These are phyloP conservation scores for Catunica adiposa DNA, from an alignment of 2,329 filamentous ascomycete genomes.

Conservation along the genomic window DNA sequence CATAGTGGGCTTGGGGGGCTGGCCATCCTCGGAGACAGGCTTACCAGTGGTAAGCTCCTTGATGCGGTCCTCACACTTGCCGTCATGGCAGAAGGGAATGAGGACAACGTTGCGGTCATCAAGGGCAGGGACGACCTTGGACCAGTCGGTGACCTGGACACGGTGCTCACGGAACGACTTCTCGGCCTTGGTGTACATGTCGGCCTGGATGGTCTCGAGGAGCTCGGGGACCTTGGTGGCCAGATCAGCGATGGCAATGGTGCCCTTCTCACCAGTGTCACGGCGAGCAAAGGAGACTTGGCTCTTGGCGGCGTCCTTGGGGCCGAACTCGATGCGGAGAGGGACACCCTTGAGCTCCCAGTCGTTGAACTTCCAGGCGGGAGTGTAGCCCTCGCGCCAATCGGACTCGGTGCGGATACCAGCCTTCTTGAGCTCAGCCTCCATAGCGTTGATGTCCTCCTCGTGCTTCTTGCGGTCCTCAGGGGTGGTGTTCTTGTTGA, in stretches of 20 bases:
- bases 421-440: conserved; percentile 49
- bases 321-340: conserved; percentile 84
- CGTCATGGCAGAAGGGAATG: conserved; percentile 73
- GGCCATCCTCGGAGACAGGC: conserved; percentile 37
- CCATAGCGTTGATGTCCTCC: conserved; percentile 57
- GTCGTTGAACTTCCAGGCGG: conserved; percentile 97
- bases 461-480: conserved; percentile 65
- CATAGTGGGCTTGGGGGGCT: conserved; percentile 41
- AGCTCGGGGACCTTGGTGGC: conserved; percentile 58
- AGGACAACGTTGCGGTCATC: conserved; percentile 86
- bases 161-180: conserved; percentile 65
- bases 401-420: conserved; percentile 69
- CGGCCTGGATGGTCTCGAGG: conserved; percentile 76
- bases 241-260: conserved; percentile 60
- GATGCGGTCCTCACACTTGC: conserved; percentile 80
- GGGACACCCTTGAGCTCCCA: conserved; percentile 96
- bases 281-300: conserved; percentile 76
- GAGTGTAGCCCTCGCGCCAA: conserved; percentile 76
- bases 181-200: conserved; percentile 65
- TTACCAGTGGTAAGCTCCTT: conserved; percentile 79
- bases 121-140: conserved; percentile 75
- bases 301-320: conserved; percentile 76
- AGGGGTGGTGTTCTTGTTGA: conserved; percentile 71
- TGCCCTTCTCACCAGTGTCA: conserved; percentile 70
- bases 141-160: conserved; percentile 69